These are phyloP conservation scores for Pseudogymnoascus sp. DNA, from an alignment of 2,329 filamentous ascomycete species.

Conservation along the genomic window DNA sequence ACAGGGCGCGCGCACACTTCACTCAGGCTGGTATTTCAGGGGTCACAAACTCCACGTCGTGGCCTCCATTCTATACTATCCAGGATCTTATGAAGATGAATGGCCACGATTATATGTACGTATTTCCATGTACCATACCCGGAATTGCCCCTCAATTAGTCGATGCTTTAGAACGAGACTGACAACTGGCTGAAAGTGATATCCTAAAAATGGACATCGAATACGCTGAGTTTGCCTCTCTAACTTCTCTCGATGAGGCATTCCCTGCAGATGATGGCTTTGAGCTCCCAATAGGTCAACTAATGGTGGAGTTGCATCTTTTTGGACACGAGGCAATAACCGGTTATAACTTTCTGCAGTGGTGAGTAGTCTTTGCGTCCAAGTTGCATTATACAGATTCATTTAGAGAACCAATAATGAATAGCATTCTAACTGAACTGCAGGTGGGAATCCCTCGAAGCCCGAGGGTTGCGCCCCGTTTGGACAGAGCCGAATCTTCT, in stretches of 20 bases:
- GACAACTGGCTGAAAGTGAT: constrained; percentile 23
- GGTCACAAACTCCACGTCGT: constrained; percentile 21
- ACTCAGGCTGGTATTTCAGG: constrained; percentile 28
- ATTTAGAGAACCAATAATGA: neutral
- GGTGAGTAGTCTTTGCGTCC: constrained; percentile 9
- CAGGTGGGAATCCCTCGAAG: constrained; percentile 26
- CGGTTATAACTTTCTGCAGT: constrained; percentile 21
- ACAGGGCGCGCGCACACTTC: constrained; percentile 27
- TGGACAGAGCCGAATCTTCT: constrained; percentile 26
- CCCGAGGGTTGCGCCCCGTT: constrained; percentile 22
- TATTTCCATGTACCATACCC: neutral
- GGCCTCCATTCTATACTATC: constrained; percentile 30
- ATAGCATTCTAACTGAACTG: neutral
- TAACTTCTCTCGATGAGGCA: constrained; percentile 23
- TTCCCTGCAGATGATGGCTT: constrained; percentile 15
- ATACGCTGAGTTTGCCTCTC: constrained; percentile 29
- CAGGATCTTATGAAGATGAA: constrained; percentile 33
- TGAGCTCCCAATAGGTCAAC: constrained; percentile 19
- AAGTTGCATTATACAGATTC: neutral
- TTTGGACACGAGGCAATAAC: constrained; percentile 18
- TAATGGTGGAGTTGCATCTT: constrained; percentile 22
- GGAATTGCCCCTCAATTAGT: too few species aligned
- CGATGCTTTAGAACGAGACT: neutral
- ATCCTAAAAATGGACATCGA: constrained; percentile 37
- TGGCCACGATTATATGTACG: constrained; percentile 31